Conservation (phyloP, 495 filamentous ascomycete species). For the Aspergillus mulundensis region DNA sequence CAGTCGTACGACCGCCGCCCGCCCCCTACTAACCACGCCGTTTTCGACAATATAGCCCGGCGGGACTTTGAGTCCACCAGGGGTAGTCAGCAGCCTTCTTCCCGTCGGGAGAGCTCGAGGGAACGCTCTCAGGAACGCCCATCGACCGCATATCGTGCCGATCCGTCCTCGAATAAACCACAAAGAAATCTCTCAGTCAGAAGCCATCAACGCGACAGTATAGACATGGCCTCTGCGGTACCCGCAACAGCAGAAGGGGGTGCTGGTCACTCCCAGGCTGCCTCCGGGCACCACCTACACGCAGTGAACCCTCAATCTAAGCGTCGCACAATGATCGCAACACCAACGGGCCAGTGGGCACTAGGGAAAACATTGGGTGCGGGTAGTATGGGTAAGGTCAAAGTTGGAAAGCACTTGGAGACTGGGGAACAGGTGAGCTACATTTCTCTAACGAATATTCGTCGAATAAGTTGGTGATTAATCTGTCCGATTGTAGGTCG, state of each 20-base stretch:
- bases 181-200: slow-evolving; percentile 44
- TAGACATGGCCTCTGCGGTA: slow-evolving; percentile 53
- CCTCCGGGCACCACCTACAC: slow-evolving; percentile 30
- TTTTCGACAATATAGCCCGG: slow-evolving; percentile 50
- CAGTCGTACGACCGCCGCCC: slow-evolving; percentile 49
- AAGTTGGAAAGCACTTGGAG: slow-evolving; percentile 76
- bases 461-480: background rate
- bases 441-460: background rate
- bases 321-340: slow-evolving; percentile 77
- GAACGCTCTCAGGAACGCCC: slow-evolving; percentile 48
- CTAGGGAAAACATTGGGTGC: slow-evolving; percentile 97
- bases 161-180: slow-evolving; percentile 43
- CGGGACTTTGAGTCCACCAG: slow-evolving; percentile 57
- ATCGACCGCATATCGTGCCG: slow-evolving; percentile 47
- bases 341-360: slow-evolving; percentile 81
- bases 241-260: slow-evolving; percentile 34
- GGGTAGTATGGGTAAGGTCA: slow-evolving; percentile 96
- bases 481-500: slow-evolving; percentile 58
- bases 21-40: slow-evolving; percentile 47
- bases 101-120: slow-evolving; percentile 51
- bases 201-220: slow-evolving; percentile 45
- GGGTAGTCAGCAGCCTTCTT: slow-evolving; percentile 41
- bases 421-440: slow-evolving; percentile 70
- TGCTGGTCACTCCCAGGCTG: slow-evolving; percentile 42
- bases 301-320: slow-evolving; percentile 46